Evolutionary conservation across 345 rosid genomes (phyloP).

Genomic region (Lumnitzera littorea): DNA sequence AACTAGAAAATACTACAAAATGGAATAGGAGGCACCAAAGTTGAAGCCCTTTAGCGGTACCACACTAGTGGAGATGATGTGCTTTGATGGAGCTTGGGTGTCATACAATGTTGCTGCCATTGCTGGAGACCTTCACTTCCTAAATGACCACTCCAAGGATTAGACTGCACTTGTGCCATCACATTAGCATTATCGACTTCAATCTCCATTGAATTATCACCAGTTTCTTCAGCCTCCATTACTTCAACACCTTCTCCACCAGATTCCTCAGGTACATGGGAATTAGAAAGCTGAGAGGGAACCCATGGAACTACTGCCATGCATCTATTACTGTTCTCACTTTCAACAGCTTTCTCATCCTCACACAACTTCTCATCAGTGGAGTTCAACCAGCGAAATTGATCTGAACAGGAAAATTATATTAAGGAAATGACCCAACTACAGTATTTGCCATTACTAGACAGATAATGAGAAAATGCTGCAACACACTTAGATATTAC

Average conservation of each 20-base stretch:
- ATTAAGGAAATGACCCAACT: no score
- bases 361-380: slow-evolving; percentile 9
- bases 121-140: slow-evolving; percentile 22
- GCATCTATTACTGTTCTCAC: slow-evolving; percentile 6
- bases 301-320: slow-evolving; percentile 61
- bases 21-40: no score
- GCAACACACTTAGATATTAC: no score
- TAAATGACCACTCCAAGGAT: slow-evolving; percentile 7
- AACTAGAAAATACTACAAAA: no score
- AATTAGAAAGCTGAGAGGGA: slow-evolving; percentile 20
- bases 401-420: slow-evolving; percentile 20
- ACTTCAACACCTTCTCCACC: slow-evolving; percentile 17
- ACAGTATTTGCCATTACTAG: no score
- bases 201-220: slow-evolving; percentile 45
- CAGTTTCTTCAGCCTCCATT: slow-evolving; percentile 47
- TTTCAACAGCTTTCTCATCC: slow-evolving; percentile 10
- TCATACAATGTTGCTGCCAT: slow-evolving; percentile 52
- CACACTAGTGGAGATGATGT: slow-evolving; percentile 45
- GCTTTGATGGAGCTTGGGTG: slow-evolving; percentile 34
- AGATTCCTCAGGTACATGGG: slow-evolving; percentile 1
- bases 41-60: slow-evolving; percentile 19
- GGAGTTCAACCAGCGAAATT: slow-evolving; percentile 15
- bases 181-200: slow-evolving; percentile 21
- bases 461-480: no score
- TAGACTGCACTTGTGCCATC: slow-evolving; percentile 2